A percentile compares a stretch with the other conserved stretches of the same genome.
Conservation (phyloP, 2,329 filamentous ascomycete genomes). For the Aspergillus glaucus region DNA sequence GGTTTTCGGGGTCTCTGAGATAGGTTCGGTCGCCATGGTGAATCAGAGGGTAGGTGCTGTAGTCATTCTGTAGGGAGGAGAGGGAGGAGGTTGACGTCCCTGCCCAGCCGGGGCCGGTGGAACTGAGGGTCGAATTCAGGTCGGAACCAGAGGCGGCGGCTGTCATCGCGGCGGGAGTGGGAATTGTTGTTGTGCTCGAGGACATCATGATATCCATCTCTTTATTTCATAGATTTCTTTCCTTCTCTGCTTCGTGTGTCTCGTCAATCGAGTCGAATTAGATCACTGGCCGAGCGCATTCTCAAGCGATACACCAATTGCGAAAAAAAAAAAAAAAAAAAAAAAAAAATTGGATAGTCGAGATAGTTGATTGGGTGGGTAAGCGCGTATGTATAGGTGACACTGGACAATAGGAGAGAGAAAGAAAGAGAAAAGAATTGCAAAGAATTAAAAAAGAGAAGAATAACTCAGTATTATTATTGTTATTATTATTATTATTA, state of each 20-base stretch:
- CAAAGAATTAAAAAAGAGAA: too few relatives aligned
- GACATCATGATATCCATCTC: constrained; percentile 26
- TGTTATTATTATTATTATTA: too few relatives aligned
- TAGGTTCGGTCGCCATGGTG: constrained; percentile 76
- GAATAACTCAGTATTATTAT: too few relatives aligned
- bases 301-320: constrained; percentile 12
- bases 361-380: too few relatives aligned
- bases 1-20: constrained; percentile 63
- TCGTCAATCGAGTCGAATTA: constrained; percentile 15
- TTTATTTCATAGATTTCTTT: constrained; percentile 1
- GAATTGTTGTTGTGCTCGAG: constrained; percentile 20
- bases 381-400: too few relatives aligned
- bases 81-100: constrained; percentile 32
- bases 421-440: too few relatives aligned
- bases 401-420: too few relatives aligned
- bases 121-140: constrained; percentile 28
- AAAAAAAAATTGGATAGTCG: too few relatives aligned
- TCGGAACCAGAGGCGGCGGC: constrained; percentile 27
- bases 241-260: background rate
- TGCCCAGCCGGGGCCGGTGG: constrained; percentile 21
- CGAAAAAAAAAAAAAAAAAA: background rate
- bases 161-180: constrained; percentile 12
- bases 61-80: constrained; percentile 30
- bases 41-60: constrained; percentile 53
- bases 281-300: constrained; percentile 20